Base-by-base conservation (phyloP, 2,329 filamentous ascomycete species). In the Sarocladium strictum region DNA sequence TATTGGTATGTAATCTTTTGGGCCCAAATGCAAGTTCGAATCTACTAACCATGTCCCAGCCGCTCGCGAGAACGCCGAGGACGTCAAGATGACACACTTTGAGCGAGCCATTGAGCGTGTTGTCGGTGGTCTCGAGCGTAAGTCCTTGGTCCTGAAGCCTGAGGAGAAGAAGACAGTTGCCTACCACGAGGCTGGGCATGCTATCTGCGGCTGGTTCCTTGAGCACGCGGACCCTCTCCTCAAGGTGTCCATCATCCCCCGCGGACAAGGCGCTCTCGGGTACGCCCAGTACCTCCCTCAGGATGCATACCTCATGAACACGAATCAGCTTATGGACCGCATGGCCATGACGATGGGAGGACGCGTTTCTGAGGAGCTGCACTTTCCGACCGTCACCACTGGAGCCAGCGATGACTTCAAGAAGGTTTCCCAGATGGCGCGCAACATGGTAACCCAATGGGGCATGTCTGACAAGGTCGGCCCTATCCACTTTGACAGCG, bases 261-360 rank as follows among this genome's bases (percentile, higher is more conserved):
- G 94, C 66, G 94, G 93, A 55, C 89, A 94, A 69, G 94, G 91
- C 33, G 91, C 92, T 24, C 79, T 99, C 15, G 94, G 94, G 9
- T 99, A 99, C 67, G 94, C 94, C 1, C 94, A 99, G 71, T 97
- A 97, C 69, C 81, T 99, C n/a, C 94, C 94, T 1, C 80, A 86
- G 21, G 94, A 99, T 67, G 90, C 90, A 9, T 97, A 97, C 70
- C 81, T 99, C 59, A 94, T 99, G 92, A 96, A 87, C 66, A 86
- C 90, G 59, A 86, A 92, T 68, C 94, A 99, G 73, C 79, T 99
- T 40, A 96, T 97, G 90, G 94, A 99, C 70, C 91, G 94, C 62
- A 99, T 99, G 94, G 94, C 94, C 60, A 99, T 99, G 94, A 97
- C 93, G 2, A 85, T 99, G 54, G 94, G 92, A 62, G 94, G 94